These are phyloP conservation scores for Penicillium nucicola DNA, from an alignment of 495 filamentous ascomycete species.

Conservation along the genomic window DNA sequence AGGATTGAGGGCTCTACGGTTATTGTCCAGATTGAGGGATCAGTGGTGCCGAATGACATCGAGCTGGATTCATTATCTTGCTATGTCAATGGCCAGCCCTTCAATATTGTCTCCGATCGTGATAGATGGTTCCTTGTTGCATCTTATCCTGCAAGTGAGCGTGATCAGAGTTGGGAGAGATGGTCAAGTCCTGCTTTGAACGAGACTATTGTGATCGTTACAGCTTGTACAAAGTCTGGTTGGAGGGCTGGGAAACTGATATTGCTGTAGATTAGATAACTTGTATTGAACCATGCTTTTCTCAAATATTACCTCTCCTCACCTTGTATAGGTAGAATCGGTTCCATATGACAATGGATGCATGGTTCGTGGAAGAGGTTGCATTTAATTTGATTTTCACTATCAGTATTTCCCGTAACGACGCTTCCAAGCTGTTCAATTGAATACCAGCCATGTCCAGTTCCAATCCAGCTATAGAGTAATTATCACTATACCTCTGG, in stretches of 20 bases:
- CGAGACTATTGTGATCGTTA: slow-evolving; percentile 28
- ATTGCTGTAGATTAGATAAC: slow-evolving; percentile 21
- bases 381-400: too few relatives aligned
- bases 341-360: too few relatives aligned
- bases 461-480: too few relatives aligned
- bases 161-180: slow-evolving; percentile 26
- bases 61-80: slow-evolving; percentile 11
- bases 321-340: too few relatives aligned
- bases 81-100: slow-evolving; percentile 29
- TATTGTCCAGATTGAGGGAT: slow-evolving; percentile 17
- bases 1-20: slow-evolving; percentile 17
- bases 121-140: slow-evolving; percentile 15
- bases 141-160: slow-evolving; percentile 23
- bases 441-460: too few relatives aligned
- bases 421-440: too few relatives aligned
- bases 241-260: slow-evolving; percentile 24
- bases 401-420: too few relatives aligned
- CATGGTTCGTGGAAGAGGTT: too few relatives aligned
- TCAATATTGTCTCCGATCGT: slow-evolving; percentile 10
- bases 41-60: background rate
- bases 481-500: too few relatives aligned
- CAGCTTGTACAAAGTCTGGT: slow-evolving; percentile 10
- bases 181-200: slow-evolving; percentile 30
- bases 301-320: too few relatives aligned
- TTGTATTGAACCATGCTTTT: too few relatives aligned